Evolutionary conservation across 2,329 filamentous ascomycete genomes (phyloP), one percentile per base, ranked within the genome.

Genomic region (Ceratocystis ficicola): DNA sequence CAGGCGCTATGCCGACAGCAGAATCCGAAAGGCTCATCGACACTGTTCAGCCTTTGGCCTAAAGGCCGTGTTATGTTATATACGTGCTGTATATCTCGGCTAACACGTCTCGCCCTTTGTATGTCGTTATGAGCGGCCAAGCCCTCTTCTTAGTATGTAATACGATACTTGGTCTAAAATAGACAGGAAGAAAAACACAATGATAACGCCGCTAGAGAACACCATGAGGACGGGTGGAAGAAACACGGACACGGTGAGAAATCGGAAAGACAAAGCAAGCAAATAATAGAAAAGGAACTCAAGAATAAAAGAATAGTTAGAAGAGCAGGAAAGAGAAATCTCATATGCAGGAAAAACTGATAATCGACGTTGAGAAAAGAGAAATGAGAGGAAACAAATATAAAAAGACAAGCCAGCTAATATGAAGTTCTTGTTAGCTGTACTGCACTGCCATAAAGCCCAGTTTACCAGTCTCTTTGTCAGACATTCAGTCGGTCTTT

Each of bases 151-250:
- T 30, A 44, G 52, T 20, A 65, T 41, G 30, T 41, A 25, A 50
- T 63, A 50, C 61, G 50, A 41, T 25, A 44, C 61, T 32, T 63
- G 61, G 61, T 63, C 61, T n/a, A 63, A 63, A 36, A 50, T 44
- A 32, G 22, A 63, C 30, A 50, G 25, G 6, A 50, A 22, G 30
- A 63, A 50, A 7, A 50, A 30, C 12, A 25, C 61, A 50, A 63
- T 25, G 61, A 48, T 22, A 25, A 50, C 25, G 15, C 41, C 32
- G 30, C 55, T 20, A 50, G 64, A 22, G 15, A 63, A 44, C 30
- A 44, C 46, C 60, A 66, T 61, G 6, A 25, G 12, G 22, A 30
- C 17, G n/a, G 30, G 44, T 41, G 15, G 36, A 41, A 12, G 36
- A 41, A 41, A 22, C 17, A 25, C 8, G 12, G 20, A 50, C 15